Evolutionary conservation across 306 rosid species (phyloP), one percentile per base, ranked within the genome.

Genomic region (Rosa persica): DNA sequence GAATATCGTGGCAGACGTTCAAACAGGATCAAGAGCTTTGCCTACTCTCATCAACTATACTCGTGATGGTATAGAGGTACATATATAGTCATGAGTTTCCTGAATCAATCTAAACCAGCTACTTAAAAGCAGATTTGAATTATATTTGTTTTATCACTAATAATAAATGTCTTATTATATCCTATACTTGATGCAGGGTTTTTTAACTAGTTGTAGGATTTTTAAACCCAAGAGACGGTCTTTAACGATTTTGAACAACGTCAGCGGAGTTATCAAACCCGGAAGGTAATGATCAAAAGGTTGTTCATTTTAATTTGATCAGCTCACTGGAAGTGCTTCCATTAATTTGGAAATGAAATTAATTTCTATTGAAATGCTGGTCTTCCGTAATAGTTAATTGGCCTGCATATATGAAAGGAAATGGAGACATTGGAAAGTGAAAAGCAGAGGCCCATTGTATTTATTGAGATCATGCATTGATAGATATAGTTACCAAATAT

Each of bases 211-310:
- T 11, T 61, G 87, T 80, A 71, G 85, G 83, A 78, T 90, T 22
- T 86, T 72, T 80, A 77, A 81, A 78, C 81, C 91, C 1, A 75
- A 87, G 58, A 70, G 87, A 79, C 88, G 86, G 66, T 76, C 93
- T 17, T 84, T 93, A 77, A 83, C 86, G 30, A 87, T 93, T 70
- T 84, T 93, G 83, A 78, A 91, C 66, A 79, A 84, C 55, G 54
- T 89, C 17, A 89, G 81, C 27, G 98, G 98, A 36, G 77, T 86
- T 42, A 80, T 93, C 74, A 89, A 89, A 79, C 97, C 97, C 4
- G 87, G 97, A 90, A 90, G 97, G 98, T 93, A 54, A 19, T 2
- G 17, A 44, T 5, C 70, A 2, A 12, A 70, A 38, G 0, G 52
- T 30, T 44, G 36, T 62, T 27, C 51, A 10, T 38, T 67, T 58